Evolutionary conservation across 2,329 filamentous ascomycete species (phyloP).

Genomic region (Cadophora luteo-olivacea): DNA sequence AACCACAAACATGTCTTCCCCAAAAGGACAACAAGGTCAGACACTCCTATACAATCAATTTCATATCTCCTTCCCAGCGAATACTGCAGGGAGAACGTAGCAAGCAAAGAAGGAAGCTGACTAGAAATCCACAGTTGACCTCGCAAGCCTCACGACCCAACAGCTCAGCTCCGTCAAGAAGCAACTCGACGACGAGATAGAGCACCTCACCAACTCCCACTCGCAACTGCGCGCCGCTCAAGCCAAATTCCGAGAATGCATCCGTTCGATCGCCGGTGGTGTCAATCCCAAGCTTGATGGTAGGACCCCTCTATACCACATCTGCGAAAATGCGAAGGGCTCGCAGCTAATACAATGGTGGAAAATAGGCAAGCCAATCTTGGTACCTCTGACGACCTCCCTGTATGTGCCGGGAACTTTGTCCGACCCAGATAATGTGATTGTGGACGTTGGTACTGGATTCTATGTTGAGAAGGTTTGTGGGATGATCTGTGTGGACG

Average conservation of each 20-base stretch:
- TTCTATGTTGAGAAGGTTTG: conserved; percentile 91
- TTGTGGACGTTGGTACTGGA: conserved; percentile 93
- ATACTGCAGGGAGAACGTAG: neutral
- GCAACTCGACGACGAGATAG: conserved; percentile 94
- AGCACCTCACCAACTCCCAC: conserved; percentile 91
- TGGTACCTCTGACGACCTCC: conserved; percentile 94
- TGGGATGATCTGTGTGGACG: neutral
- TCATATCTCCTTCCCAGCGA: too few species aligned
- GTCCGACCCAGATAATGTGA: conserved; percentile 74
- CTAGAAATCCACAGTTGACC: conserved; percentile 57
- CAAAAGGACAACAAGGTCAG: conserved; percentile 31
- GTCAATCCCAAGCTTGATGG: conserved; percentile 50
- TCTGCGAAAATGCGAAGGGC: conserved; percentile 3
- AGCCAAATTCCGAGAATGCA: conserved; percentile 89
- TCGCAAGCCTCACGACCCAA: conserved; percentile 79
- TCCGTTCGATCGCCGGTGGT: conserved; percentile 74
- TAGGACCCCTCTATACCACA: conserved; percentile 27
- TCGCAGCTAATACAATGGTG: conserved; percentile 21
- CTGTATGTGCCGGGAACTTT: conserved; percentile 90
- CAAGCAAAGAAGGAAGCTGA: neutral
- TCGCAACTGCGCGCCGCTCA: conserved; percentile 89
- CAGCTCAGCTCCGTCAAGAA: conserved; percentile 94
- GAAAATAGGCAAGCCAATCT: conserved; percentile 60
- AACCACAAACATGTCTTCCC: conserved; percentile 23
- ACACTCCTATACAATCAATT: neutral